Conservation (phyloP, 2,329 filamentous ascomycete genomes). For the Rutstroemia sp. region DNA sequence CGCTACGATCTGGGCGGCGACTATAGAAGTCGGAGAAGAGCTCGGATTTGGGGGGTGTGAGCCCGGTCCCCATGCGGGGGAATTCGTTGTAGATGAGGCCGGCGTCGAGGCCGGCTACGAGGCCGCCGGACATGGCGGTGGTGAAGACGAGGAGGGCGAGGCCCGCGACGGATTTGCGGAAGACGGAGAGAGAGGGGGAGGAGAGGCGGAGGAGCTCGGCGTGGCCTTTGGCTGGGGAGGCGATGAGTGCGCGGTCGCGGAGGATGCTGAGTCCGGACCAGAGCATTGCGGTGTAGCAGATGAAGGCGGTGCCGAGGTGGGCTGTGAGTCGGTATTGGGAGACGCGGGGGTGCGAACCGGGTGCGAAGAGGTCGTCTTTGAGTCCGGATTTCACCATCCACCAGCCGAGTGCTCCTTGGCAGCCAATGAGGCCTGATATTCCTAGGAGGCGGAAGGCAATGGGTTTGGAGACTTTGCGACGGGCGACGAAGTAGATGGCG, state of each 20-base stretch:
- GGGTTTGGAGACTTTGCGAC: slow-evolving; percentile 65
- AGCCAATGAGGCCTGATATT: slow-evolving; percentile 83
- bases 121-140: slow-evolving; percentile 86
- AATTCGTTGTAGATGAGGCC: slow-evolving; percentile 99
- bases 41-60: slow-evolving; percentile 74
- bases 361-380: slow-evolving; percentile 90
- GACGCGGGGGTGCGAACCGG: slow-evolving; percentile 83
- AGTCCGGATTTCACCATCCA: slow-evolving; percentile 99
- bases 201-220: slow-evolving; percentile 54
- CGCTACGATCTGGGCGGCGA: slow-evolving; percentile 66
- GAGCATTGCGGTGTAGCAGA: slow-evolving; percentile 92
- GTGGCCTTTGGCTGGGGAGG: slow-evolving; percentile 51
- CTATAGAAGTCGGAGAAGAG: slow-evolving; percentile 83
- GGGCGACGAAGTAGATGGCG: slow-evolving; percentile 78
- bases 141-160: slow-evolving; percentile 73
- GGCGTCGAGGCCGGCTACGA: slow-evolving; percentile 92
- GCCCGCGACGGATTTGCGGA: slow-evolving; percentile 65
- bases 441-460: slow-evolving; percentile 75
- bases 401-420: slow-evolving; percentile 94
- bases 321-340: slow-evolving; percentile 89
- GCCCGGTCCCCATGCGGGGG: slow-evolving; percentile 82
- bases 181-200: slow-evolving; percentile 59
- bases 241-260: slow-evolving; percentile 65
- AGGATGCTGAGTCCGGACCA: slow-evolving; percentile 80
- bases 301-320: slow-evolving; percentile 83